Conservation (phyloP, 2,329 filamentous ascomycete species). For the Helotiales sp. region DNA sequence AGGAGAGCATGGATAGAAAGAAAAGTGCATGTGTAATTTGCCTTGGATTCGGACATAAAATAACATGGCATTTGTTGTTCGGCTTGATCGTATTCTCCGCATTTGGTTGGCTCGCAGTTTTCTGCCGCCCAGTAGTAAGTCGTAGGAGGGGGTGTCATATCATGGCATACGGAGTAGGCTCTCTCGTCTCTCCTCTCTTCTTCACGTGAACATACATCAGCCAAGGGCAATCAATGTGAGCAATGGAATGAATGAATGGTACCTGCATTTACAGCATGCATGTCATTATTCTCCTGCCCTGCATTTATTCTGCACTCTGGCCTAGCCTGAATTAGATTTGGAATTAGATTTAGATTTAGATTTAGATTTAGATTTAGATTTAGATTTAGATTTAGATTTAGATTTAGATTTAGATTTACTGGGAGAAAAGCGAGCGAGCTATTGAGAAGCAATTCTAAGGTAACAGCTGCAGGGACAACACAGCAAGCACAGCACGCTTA, state of each 20-base stretch:
- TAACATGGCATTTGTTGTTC: background rate
- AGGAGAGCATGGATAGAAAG: no score
- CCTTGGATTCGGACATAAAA: no score
- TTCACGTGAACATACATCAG: background rate
- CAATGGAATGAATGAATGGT: no score
- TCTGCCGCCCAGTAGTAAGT: background rate
- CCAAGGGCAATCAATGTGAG: background rate
- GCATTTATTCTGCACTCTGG: background rate
- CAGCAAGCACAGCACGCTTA: background rate
- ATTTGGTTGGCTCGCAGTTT: background rate
- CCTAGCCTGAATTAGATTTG: no score
- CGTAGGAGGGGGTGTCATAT: no score
- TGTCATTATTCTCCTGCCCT: background rate
- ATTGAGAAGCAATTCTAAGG: background rate
- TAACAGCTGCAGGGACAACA: constrained; percentile 1
- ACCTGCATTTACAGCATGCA: background rate
- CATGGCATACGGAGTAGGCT: no score
- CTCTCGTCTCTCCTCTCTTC: background rate
- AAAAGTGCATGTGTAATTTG: no score
- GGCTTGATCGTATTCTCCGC: background rate
- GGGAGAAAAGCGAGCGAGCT: background rate
- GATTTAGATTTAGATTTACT: no score
- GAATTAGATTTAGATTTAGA: no score
- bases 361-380: no score
- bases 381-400: no score